Percentiles rank a stretch among this genome's conserved stretches.
Conservation (phyloP, 202 grass and related monocot genomes). For the Zizania palustris region DNA sequence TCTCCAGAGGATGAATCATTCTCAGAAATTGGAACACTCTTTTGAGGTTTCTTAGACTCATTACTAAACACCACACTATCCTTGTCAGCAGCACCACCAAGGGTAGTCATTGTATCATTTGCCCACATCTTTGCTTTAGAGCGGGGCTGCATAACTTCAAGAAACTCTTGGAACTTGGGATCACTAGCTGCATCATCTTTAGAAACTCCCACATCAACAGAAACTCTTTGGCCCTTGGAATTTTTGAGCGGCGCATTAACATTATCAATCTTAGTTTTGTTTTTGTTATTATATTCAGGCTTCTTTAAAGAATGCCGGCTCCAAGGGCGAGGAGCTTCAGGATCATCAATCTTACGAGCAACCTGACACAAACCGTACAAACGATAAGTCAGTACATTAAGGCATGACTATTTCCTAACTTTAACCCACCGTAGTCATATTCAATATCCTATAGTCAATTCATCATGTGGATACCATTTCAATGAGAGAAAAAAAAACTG, state of each 20-base stretch:
- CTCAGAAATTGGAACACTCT: conserved; percentile 20
- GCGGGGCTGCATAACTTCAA: conserved; percentile 89
- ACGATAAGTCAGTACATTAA: not conserved
- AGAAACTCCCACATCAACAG: conserved; percentile 43
- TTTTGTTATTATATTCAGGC: conserved; percentile 51
- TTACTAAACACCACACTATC: conserved; percentile 31
- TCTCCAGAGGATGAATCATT: conserved; percentile 49
- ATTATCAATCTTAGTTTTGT: conserved; percentile 13
- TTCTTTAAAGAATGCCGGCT: conserved; percentile 80
- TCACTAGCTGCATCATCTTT: conserved; percentile 60
- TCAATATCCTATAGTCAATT: not conserved
- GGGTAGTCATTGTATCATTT: conserved; percentile 66
- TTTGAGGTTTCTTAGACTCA: conserved; percentile 38
- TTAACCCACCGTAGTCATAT: not conserved
- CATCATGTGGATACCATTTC: not conserved
- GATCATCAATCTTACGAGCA: conserved; percentile 87
- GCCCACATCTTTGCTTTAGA: conserved; percentile 92
- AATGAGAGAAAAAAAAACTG: not conserved
- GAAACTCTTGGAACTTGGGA: conserved; percentile 79
- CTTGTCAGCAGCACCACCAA: conserved; percentile 31
- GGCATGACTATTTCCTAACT: conserved; percentile 14
- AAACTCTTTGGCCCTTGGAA: conserved; percentile 42
- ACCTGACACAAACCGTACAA: conserved; percentile 42
- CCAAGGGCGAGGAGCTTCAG: conserved; percentile 78
- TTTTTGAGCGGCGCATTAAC: conserved; percentile 32